Evolutionary conservation across 1,284 basidiomycete species (phyloP).

Genomic region (Sporisorium iseilematis-ciliati): DNA sequence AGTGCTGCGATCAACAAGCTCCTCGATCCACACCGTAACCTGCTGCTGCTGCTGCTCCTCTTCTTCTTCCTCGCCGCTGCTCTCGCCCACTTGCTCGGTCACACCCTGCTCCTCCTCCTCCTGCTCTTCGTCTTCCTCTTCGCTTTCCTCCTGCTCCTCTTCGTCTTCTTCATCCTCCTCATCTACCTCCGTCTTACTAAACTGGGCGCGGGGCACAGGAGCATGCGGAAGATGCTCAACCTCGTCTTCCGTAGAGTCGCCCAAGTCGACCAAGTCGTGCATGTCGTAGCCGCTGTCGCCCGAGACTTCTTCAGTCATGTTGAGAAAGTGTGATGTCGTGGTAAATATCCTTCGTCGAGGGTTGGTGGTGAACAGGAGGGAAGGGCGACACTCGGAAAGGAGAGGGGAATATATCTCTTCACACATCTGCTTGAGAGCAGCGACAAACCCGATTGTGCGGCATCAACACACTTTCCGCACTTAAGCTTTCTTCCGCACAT

Average conservation of each 20-base stretch:
- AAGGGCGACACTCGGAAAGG: not conserved
- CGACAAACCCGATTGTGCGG: not conserved
- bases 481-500: too few relatives aligned
- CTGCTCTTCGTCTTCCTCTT: not conserved
- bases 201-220: not conserved
- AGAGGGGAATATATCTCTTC: not conserved
- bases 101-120: not conserved
- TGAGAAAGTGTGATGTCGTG: not conserved
- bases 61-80: not conserved
- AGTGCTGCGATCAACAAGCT: not conserved
- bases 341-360: not conserved
- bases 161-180: conserved; percentile 1
- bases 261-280: conserved; percentile 16
- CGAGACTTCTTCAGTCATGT: conserved; percentile 6
- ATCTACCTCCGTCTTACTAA: not conserved
- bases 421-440: not conserved
- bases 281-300: conserved; percentile 16
- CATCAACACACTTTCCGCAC: not conserved
- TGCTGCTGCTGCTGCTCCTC: not conserved
- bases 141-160: not conserved
- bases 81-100: not conserved
- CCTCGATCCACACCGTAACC: not conserved
- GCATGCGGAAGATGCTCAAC: not conserved
- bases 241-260: conserved; percentile 25
- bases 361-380: not conserved